Evolutionary conservation across 169 alveolate species (phyloP).

Genomic region (Fabrea salina): DNA sequence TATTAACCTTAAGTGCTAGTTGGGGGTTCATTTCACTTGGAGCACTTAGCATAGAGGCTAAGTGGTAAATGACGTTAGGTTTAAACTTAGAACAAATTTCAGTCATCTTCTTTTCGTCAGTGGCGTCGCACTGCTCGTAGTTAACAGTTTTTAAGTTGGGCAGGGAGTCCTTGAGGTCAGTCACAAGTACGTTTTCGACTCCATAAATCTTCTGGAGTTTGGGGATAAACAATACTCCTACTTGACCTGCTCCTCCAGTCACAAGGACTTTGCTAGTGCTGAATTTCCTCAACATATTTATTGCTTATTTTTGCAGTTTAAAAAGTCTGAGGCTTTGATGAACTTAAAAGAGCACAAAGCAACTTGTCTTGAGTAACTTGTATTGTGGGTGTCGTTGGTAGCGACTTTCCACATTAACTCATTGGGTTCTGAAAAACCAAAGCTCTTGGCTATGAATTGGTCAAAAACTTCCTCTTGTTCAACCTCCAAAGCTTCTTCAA

Average conservation of each 20-base stretch:
- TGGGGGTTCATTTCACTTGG: conserved; percentile 46
- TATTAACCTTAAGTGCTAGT: conserved; percentile 39
- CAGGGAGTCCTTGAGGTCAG: neutral
- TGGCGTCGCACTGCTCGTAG: conserved; percentile 29
- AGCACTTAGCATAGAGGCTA: conserved; percentile 50
- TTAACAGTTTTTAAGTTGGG: neutral
- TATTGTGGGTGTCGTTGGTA: no score
- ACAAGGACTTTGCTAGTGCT: neutral
- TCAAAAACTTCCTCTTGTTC: no score
- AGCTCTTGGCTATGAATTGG: no score
- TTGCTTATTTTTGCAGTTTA: no score
- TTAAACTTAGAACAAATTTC: neutral
- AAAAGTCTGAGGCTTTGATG: no score
- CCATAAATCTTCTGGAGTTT: neutral
- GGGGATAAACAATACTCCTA: neutral
- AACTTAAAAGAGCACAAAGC: no score
- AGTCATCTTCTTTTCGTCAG: conserved; percentile 6
- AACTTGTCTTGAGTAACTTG: no score
- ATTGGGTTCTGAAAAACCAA: no score
- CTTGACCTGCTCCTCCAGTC: conserved; percentile 23
- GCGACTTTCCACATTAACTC: no score
- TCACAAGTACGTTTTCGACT: conserved; percentile 20
- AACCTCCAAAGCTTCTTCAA: no score
- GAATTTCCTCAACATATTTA: no score
- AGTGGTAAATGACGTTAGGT: conserved; percentile 36